Evolutionary conservation across 495 filamentous ascomycete species (phyloP).

Genomic region (Xylaria acuta): DNA sequence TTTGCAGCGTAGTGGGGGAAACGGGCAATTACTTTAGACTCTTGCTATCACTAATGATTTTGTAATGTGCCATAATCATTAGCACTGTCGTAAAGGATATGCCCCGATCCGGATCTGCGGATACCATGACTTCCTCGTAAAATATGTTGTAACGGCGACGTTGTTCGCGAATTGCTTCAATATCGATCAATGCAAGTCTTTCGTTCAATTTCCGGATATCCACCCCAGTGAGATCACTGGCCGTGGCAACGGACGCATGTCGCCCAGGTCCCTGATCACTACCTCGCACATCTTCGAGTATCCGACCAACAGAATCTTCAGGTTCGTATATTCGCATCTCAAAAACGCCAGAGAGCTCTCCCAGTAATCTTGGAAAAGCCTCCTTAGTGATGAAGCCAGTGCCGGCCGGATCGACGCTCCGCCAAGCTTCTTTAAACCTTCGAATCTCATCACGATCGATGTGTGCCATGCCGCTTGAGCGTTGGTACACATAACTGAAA

Average conservation of each 20-base stretch:
- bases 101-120: conserved; percentile 83
- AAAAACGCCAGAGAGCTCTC: conserved; percentile 92
- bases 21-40: conserved; percentile 68
- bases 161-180: conserved; percentile 71
- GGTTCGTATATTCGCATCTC: conserved; percentile 96
- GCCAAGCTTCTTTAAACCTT: conserved; percentile 98
- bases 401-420: conserved; percentile 88
- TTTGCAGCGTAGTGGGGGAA: conserved; percentile 1
- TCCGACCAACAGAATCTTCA: conserved; percentile 81
- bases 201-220: conserved; percentile 77
- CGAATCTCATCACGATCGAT: conserved; percentile 91
- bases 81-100: conserved; percentile 93
- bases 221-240: conserved; percentile 64
- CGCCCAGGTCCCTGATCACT: conserved; percentile 56
- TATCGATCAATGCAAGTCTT: conserved; percentile 77
- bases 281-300: conserved; percentile 80
- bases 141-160: conserved; percentile 85
- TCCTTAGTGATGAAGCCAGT: conserved; percentile 93
- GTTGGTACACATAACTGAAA: conserved; percentile 98
- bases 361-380: conserved; percentile 85
- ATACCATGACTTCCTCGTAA: conserved; percentile 95
- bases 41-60: conserved; percentile 98
- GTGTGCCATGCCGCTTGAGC: conserved; percentile 82
- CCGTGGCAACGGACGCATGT: conserved; percentile 60
- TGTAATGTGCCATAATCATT: conserved; percentile 98